Evolutionary conservation across 2,329 filamentous ascomycete genomes (phyloP), one percentile per base, ranked within the genome.

Genomic region (Penicillium sp.): DNA sequence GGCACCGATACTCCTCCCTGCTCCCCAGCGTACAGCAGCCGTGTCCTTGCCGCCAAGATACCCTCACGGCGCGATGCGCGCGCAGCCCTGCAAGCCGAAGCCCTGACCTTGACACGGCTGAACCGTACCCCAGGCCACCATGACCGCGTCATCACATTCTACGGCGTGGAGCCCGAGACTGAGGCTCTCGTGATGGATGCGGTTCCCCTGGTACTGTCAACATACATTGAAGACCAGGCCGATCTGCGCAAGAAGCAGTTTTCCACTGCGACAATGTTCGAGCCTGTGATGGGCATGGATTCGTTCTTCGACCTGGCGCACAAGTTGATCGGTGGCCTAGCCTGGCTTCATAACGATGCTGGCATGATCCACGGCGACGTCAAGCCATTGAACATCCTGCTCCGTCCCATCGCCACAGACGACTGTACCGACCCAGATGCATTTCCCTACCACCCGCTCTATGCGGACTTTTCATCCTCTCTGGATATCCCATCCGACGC

Each of bases 341-440:
- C 57, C 6, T 77, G 72, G 69, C 60, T 77, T 6, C 74, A 76
- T 41, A 53, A 58, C 27, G 50, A 54, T 3, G 61, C 66, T 2
- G 62, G 64, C 4, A 62, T 76, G 3, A 65, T 75, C 2, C 74
- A 77, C 51, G 73, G 71, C 1, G 73, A 75, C 57, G 69, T 76
- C 56, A 76, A 76, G 49, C 72, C 71, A 4, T 66, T 69, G 37
- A 76, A 75, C 32, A 60, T 75, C 23, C 61, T 75, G 0, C 59
- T 76, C 2, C 61, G 59, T 3, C 54, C 58, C 18, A 49, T 57
- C 4, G 37, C 50, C n/a, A 47, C 48, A 3, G 42, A 50, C 6
- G 24, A 46, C 28, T 42, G 42, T 23, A 22, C 37, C 6, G 49
- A 52, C 4, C 48, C 49, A 3, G 44, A 39, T 9, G 51, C 43